Evolutionary conservation across 208 protist species (phyloP), one percentile per base, ranked within the genome.

Genomic region (Angomonas ambiguus): DNA sequence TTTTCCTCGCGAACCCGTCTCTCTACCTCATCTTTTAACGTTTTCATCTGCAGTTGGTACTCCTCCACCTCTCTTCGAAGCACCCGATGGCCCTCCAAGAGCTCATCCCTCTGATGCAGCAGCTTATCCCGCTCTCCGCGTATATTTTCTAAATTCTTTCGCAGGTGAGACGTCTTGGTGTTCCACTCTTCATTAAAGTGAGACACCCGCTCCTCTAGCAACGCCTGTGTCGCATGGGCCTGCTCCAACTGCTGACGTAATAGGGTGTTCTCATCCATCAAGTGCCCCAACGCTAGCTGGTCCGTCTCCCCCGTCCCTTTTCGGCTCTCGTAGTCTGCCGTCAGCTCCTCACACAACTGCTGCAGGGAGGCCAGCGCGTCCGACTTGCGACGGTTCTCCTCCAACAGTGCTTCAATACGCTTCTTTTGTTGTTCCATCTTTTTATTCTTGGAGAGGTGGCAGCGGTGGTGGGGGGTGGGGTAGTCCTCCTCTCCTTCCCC

Each of bases 101-200:
- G 49, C 49, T 56, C 49, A 56, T 56, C 49, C n/a, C 49, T 11
- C 49, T 56, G 49, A 11, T 6, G 18, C 49, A 24, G 49, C 49
- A 56, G 55, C 11, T 71, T 55, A 28, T 72, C 64, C 13, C 69
- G 66, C 10, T 64, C 48, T 31, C 69, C 67, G 30, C 67, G 62
- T 28, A 71, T 53, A 13, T 13, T 24, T 6, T 74, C 42, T 10
- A 74, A 59, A 51, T 69, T 53, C 28, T 31, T 22, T 5, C 67
- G 68, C 22, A 83, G 55, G 62, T 73, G 60, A 20, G 63, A 63
- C 18, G 73, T 79, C 62, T 69, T 72, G 51, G 51, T 62, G 0
- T 64, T 49, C 68, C 68, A 83, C 41, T 67, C 73, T 16, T 66
- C 67, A 42, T 76, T 69, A n/a, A 56, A 67, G 41, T 77, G 35